Evolutionary conservation across 371 early-diverging fungal species (phyloP).

Genomic region (Apophysomyces ossiformis): DNA sequence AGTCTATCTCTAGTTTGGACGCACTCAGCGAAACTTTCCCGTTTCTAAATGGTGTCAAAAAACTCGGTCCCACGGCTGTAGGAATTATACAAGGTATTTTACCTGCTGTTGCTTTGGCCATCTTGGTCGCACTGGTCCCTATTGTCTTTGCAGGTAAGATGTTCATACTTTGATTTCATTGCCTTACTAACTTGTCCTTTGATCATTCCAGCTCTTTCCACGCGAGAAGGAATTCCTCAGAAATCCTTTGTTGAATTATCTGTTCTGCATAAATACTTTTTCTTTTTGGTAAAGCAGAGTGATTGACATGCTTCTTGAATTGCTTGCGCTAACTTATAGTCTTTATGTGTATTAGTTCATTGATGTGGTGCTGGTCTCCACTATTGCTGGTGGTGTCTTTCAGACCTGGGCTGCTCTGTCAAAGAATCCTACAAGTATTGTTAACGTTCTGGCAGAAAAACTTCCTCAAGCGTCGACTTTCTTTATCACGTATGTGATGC

Average conservation of each 20-base stretch:
- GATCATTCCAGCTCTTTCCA: slow-evolving; percentile 51
- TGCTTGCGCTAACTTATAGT: background rate
- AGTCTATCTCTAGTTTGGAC: slow-evolving; percentile 66
- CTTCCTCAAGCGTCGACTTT: slow-evolving; percentile 79
- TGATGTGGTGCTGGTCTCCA: slow-evolving; percentile 82
- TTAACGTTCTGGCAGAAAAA: slow-evolving; percentile 56
- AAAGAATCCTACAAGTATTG: slow-evolving; percentile 49
- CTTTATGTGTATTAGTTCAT: slow-evolving; percentile 53
- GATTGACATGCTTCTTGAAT: no score
- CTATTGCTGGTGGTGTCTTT: slow-evolving; percentile 70
- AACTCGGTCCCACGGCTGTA: slow-evolving; percentile 37
- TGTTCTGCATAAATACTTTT: slow-evolving; percentile 71
- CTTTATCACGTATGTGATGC: slow-evolving; percentile 83
- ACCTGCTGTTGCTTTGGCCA: slow-evolving; percentile 73
- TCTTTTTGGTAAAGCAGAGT: slow-evolving; percentile 61
- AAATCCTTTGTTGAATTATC: slow-evolving; percentile 65
- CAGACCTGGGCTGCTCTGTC: slow-evolving; percentile 46
- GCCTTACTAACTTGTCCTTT: background rate
- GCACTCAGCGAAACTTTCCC: slow-evolving; percentile 54
- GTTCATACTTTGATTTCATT: background rate
- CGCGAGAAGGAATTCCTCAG: slow-evolving; percentile 71
- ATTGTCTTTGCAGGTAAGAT: slow-evolving; percentile 59
- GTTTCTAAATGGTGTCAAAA: slow-evolving; percentile 47
- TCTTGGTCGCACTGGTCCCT: slow-evolving; percentile 76
- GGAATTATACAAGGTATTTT: slow-evolving; percentile 83